These are phyloP conservation scores for Isabelozyma pseudorhagii DNA, from an alignment of 805 yeast species.

Conservation along the genomic window DNA sequence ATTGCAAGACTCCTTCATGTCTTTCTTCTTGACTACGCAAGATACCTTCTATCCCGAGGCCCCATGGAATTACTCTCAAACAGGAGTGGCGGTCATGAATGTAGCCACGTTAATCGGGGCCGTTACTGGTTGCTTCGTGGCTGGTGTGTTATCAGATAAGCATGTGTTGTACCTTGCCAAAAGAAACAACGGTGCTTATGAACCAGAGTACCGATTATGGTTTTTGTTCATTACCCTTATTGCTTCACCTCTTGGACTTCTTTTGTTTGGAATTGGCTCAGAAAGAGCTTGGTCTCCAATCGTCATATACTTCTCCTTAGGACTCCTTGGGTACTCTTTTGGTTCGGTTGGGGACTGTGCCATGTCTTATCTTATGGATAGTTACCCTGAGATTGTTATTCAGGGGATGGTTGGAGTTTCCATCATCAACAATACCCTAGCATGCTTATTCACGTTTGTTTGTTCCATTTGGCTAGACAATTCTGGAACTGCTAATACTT, in stretches of 20 bases:
- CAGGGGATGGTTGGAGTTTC: slow-evolving; percentile 72
- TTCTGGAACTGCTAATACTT: slow-evolving; percentile 56
- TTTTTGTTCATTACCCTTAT: slow-evolving; percentile 54
- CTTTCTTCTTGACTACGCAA: slow-evolving; percentile 72
- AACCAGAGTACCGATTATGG: slow-evolving; percentile 64
- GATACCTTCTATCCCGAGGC: slow-evolving; percentile 62
- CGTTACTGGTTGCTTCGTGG: slow-evolving; percentile 60
- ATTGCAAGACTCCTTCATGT: slow-evolving; percentile 69
- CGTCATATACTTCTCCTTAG: slow-evolving; percentile 57
- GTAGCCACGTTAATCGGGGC: slow-evolving; percentile 69
- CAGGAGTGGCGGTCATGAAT: slow-evolving; percentile 73
- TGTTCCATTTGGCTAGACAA: slow-evolving; percentile 60
- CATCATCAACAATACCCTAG: slow-evolving; percentile 61
- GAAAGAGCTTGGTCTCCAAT: slow-evolving; percentile 52
- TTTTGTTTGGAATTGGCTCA: slow-evolving; percentile 66
- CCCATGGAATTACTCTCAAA: slow-evolving; percentile 64
- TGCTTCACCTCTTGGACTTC: slow-evolving; percentile 58
- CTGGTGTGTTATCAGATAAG: slow-evolving; percentile 58
- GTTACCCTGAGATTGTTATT: slow-evolving; percentile 65
- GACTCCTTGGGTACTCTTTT: slow-evolving; percentile 65
- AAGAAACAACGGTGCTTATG: slow-evolving; percentile 57
- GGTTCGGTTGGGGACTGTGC: slow-evolving; percentile 73
- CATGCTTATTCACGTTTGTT: slow-evolving; percentile 63
- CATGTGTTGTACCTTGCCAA: slow-evolving; percentile 62
- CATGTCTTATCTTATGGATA: slow-evolving; percentile 63